These are phyloP conservation scores for Annona squamosa DNA, from an alignment of 164 flowering plant species.

Conservation along the genomic window DNA sequence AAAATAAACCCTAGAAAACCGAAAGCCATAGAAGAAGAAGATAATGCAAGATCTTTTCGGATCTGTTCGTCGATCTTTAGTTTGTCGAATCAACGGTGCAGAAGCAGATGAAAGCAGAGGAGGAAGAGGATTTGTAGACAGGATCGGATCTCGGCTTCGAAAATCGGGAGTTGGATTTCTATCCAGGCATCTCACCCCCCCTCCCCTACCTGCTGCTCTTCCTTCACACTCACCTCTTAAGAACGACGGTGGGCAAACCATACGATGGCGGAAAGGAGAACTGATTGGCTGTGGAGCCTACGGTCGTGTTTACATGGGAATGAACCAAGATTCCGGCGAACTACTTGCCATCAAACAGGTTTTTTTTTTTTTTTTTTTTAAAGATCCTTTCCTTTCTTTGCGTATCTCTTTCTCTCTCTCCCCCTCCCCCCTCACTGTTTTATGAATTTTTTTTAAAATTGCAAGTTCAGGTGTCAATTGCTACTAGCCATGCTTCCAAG, in stretches of 20 bases:
- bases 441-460: constrained; percentile 4
- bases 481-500: constrained; percentile 43
- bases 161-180: constrained; percentile 75
- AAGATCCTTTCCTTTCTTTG: background rate
- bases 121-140: constrained; percentile 38
- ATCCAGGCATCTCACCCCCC: constrained; percentile 23
- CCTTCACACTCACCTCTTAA: constrained; percentile 9
- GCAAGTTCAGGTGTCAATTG: constrained; percentile 44
- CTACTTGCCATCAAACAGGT: constrained; percentile 95
- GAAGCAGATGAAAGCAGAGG: constrained; percentile 26
- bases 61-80: constrained; percentile 80
- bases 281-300: constrained; percentile 95
- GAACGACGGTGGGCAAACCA: constrained; percentile 29
- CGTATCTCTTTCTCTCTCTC: background rate
- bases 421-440: background rate
- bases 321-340: constrained; percentile 98
- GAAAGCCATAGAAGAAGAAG: background rate
- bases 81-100: constrained; percentile 36
- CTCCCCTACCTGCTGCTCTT: constrained; percentile 9
- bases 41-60: constrained; percentile 68
- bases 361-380: background rate
- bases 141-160: constrained; percentile 63
- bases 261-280: constrained; percentile 93
- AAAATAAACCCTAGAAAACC: background rate
- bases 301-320: constrained; percentile 95